A percentile compares a stretch with the other conserved stretches of the same genome.
Evolutionary conservation across 257 asterid species (phyloP).

Genomic region (Schizonepeta tenuifolia): DNA sequence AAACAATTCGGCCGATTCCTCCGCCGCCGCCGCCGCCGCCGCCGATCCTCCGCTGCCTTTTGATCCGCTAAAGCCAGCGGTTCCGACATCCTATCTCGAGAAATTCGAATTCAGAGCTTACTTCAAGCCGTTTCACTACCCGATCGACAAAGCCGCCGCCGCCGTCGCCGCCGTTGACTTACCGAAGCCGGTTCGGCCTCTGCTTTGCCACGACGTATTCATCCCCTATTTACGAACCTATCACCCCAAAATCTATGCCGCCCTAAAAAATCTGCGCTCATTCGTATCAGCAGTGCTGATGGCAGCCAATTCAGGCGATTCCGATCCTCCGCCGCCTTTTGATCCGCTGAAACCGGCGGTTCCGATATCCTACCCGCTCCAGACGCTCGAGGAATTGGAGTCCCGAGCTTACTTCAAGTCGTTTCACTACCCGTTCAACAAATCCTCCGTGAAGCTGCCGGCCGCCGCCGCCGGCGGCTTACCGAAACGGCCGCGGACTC

Average conservation of each 20-base stretch:
- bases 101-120: conserved; percentile 74
- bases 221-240: conserved; percentile 29
- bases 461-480: conserved; percentile 31
- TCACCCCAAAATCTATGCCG: conserved; percentile 50
- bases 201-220: conserved; percentile 83
- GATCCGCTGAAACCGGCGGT: conserved; percentile 61
- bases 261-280: conserved; percentile 46
- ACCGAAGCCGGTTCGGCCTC: conserved; percentile 63
- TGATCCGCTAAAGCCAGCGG: conserved; percentile 60
- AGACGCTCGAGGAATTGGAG: conserved; percentile 77
- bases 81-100: conserved; percentile 61
- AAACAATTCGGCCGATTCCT: conserved; percentile 13
- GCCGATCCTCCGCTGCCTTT: conserved; percentile 59
- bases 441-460: conserved; percentile 54
- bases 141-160: conserved; percentile 52
- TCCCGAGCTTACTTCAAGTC: conserved; percentile 76
- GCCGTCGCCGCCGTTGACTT: conserved; percentile 31
- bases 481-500: conserved; percentile 65
- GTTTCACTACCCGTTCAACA: conserved; percentile 77
- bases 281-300: conserved; percentile 35
- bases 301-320: conserved; percentile 31
- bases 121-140: conserved; percentile 80
- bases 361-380: conserved; percentile 83
- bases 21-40: neutral
- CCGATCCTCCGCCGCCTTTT: conserved; percentile 62